phyloP scores from a whole-genome alignment of 2,329 filamentous ascomycete species.

The Chalaropsis thielavioides region DNA sequence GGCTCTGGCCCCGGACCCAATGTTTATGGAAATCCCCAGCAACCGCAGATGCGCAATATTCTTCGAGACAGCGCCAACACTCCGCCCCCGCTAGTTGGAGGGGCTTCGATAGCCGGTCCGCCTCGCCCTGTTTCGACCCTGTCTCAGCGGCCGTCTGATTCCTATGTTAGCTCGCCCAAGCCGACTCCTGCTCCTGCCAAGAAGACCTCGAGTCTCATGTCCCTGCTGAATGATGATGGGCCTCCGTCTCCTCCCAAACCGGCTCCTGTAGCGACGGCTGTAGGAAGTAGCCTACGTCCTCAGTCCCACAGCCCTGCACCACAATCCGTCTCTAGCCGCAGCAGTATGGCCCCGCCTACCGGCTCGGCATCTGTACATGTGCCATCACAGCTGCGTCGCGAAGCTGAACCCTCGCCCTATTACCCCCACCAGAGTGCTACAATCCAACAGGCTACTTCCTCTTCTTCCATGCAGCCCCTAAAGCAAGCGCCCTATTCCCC shows the following conservation, averaged over 20 bases:
- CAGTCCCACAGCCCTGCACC: constrained; percentile 29
- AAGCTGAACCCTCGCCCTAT: constrained; percentile 30
- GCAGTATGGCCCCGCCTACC: constrained; percentile 26
- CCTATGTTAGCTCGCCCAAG: constrained; percentile 12
- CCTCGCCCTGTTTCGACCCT: neutral
- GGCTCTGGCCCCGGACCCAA: neutral
- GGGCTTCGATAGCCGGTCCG: neutral
- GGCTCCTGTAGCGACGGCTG: constrained; percentile 36
- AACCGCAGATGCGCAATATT: constrained; percentile 11
- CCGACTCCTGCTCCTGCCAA: constrained; percentile 27
- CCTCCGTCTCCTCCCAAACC: constrained; percentile 30
- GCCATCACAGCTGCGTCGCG: constrained; percentile 33
- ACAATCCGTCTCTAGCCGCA: constrained; percentile 26
- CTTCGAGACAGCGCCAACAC: constrained; percentile 7
- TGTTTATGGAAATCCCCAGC: neutral
- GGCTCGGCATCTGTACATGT: constrained; percentile 24
- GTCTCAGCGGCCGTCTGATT: constrained; percentile 10
- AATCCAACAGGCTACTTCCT: constrained; percentile 20
- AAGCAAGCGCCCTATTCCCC: constrained; percentile 37
- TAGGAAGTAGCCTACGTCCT: constrained; percentile 29
- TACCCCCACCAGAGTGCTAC: constrained; percentile 31
- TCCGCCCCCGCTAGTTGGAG: neutral
- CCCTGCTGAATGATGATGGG: constrained; percentile 46
- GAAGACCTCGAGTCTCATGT: constrained; percentile 51
- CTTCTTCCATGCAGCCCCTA: constrained; percentile 38